Conservation (phyloP, 106 monocot genomes). For the Dioscorea zingiberensis region DNA sequence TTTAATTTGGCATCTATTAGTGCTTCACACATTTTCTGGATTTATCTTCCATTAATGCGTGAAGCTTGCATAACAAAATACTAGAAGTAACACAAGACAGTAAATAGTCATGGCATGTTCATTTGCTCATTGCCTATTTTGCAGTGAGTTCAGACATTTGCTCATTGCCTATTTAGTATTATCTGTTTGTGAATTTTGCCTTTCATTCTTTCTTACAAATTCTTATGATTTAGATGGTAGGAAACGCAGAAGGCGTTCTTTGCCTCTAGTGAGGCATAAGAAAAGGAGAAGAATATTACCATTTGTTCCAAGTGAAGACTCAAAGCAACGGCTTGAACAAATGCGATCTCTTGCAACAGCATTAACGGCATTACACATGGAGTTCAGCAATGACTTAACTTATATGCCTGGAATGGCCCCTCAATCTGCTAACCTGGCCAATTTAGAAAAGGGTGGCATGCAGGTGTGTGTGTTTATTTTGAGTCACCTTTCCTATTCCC, state of each 20-base stretch:
- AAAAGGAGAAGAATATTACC: conserved; percentile 70
- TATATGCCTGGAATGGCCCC: conserved; percentile 71
- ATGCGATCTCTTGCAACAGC: conserved; percentile 89
- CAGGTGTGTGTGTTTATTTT: conserved; percentile 32
- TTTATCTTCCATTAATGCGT: no score
- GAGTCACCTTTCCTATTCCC: no score
- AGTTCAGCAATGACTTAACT: conserved; percentile 78
- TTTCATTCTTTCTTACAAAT: conserved; percentile 1
- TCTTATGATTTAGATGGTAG: conserved; percentile 32
- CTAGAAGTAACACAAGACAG: no score
- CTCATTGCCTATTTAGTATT: neutral
- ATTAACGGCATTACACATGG: conserved; percentile 55
- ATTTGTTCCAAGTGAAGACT: conserved; percentile 54
- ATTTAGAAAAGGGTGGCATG: conserved; percentile 78
- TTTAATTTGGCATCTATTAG: no score
- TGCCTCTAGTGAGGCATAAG: conserved; percentile 45
- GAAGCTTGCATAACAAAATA: no score
- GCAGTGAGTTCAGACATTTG: no score
- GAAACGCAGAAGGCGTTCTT: conserved; percentile 53
- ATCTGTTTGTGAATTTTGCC: neutral
- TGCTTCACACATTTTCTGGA: no score
- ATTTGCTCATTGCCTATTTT: no score
- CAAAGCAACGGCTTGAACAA: conserved; percentile 51
- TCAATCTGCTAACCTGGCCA: conserved; percentile 53
- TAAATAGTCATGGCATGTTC: no score